These are phyloP conservation scores for Suillus tomentosus DNA, from an alignment of 768 basidiomycete genomes.

Conservation along the genomic window DNA sequence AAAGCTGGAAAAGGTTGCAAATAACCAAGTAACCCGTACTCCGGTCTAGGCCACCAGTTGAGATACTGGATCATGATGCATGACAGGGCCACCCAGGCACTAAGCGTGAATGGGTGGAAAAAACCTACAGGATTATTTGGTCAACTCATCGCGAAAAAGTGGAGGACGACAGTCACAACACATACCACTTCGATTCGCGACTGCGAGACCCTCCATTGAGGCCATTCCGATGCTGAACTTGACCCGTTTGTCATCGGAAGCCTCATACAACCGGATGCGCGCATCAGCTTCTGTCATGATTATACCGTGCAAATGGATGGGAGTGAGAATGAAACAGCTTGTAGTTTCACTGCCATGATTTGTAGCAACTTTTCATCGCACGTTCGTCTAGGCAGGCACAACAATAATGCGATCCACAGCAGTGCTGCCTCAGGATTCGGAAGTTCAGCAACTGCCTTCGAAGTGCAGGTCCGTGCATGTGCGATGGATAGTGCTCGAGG, in stretches of 20 bases:
- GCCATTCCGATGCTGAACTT: conserved; percentile 66
- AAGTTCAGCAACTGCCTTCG: neutral
- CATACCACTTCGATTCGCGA: conserved; percentile 64
- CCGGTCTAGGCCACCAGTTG: conserved; percentile 65
- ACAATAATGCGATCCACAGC: neutral
- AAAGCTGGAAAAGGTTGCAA: conserved; percentile 66
- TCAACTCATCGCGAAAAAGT: neutral
- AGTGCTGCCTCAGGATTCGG: neutral
- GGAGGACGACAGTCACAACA: conserved; percentile 5
- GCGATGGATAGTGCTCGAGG: neutral
- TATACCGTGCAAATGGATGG: conserved; percentile 2
- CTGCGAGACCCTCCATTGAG: conserved; percentile 65
- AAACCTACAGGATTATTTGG: conserved; percentile 35
- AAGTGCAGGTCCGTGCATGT: neutral
- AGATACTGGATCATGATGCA: conserved; percentile 58
- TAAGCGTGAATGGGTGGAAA: conserved; percentile 62
- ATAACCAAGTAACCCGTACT: conserved; percentile 49
- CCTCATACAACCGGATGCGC: conserved; percentile 53
- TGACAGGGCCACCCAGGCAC: conserved; percentile 62
- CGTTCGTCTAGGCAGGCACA: conserved; percentile 12
- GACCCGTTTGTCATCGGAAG: conserved; percentile 59
- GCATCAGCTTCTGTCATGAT: conserved; percentile 46
- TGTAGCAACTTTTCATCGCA: conserved; percentile 11
- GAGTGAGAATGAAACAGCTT: neutral
- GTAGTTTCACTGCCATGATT: neutral